Evolutionary conservation across 169 alveolate genomes (phyloP).

Genomic region (Plasmodium coatneyi): DNA sequence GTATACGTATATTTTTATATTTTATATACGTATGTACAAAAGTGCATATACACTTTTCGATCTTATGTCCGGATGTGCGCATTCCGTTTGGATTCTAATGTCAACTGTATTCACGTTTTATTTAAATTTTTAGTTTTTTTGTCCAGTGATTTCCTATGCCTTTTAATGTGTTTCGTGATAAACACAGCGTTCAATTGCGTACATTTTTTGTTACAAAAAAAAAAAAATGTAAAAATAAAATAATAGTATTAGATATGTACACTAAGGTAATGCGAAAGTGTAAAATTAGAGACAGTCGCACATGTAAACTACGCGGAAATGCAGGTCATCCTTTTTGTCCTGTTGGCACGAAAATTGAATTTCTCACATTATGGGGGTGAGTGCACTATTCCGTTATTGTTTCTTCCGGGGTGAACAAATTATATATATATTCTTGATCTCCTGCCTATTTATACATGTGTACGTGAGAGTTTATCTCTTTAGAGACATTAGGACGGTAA

Average conservation of each 20-base stretch:
- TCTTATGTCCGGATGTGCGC: not conserved
- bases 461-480: slow-evolving; percentile 71
- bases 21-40: no score
- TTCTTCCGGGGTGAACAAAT: not conserved
- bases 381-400: slow-evolving; percentile 4
- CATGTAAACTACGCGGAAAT: not conserved
- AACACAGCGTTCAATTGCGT: slow-evolving; percentile 10
- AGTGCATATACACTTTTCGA: not conserved
- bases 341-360: slow-evolving; percentile 2
- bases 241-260: not conserved
- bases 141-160: not conserved
- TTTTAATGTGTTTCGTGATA: not conserved
- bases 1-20: not conserved
- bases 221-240: not conserved
- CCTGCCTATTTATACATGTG: slow-evolving; percentile 31
- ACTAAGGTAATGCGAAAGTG: not conserved
- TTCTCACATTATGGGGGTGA: not conserved
- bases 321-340: not conserved
- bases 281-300: not conserved
- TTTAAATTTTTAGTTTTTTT: not conserved
- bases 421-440: slow-evolving; percentile 48
- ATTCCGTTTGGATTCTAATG: not conserved
- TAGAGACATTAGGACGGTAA: slow-evolving; percentile 83
- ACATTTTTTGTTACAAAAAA: slow-evolving; percentile 13
- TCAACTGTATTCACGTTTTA: not conserved